Base-by-base conservation (phyloP, 1,284 basidiomycete genomes). In the Austroboletus olivaceoglutinosus region DNA sequence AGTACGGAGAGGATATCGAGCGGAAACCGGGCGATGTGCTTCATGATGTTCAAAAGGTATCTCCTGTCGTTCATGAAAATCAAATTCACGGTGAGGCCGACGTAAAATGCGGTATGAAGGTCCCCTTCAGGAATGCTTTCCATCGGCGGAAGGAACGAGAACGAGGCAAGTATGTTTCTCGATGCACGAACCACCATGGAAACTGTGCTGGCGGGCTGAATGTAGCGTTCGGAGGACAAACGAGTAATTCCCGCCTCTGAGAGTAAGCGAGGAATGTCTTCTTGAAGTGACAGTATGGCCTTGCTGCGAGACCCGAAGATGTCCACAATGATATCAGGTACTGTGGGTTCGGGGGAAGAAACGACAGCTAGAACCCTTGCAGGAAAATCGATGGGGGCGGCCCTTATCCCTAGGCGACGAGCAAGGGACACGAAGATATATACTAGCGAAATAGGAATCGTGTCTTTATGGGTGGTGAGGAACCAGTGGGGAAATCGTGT, bases 401-500 rank as follows among this genome's bases (percentile, higher is more conserved):
- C 81, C 9, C 60, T 53, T 16, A 86, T 68, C 23, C 76, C 79
- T 0, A 86, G 65, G 19, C 79, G 72, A 15, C 73, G 71, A 10
- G 74, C 74, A 40, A 87, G 68, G 5, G 75, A 73, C 8, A 81
- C 74, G 54, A 85, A 86, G 25, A 83, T 61, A 63, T 79, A 82
- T 40, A 79, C 77, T 27, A 86, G 70, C 4, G 81, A 81, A 49
- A 87, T 76, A 0, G 85, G 83, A 43, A 85, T 75, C 0, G 81
- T 78, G 11, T 63, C 64, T 50, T 71, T 78, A 57, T 73, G 67
- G 9, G 69, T 72, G 4, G 69, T 72, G n/a, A 86, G 70, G 57
- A 84, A 81, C 48, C 68, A 62, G 56, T 85, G 83, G 4, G 84
- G 81, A 51, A 85, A 83, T 44, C 79, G 77, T 55, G 82, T 79